phyloP scores from a whole-genome alignment of 345 rosid species.

The Lagerstroemia speciosa region DNA sequence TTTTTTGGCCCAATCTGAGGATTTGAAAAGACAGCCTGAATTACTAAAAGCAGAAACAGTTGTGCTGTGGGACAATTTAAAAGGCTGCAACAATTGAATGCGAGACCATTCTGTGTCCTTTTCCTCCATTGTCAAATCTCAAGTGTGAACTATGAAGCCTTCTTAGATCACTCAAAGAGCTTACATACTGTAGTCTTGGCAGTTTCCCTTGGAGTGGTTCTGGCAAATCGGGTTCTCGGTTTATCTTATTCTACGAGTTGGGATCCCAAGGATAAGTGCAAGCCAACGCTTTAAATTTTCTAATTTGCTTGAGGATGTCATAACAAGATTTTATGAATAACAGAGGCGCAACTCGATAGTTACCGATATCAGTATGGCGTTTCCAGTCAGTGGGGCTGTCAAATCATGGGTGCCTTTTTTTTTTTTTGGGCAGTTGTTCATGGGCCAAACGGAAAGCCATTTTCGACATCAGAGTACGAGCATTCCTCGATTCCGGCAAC shows the following conservation, averaged over 20 bases:
- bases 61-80: too few species aligned
- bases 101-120: too few species aligned
- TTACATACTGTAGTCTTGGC: too few species aligned
- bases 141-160: too few species aligned
- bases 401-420: background rate
- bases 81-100: too few species aligned
- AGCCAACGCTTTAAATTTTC: background rate
- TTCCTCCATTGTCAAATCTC: too few species aligned
- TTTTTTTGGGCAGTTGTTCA: conserved; percentile 90
- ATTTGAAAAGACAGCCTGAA: too few species aligned
- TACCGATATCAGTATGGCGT: background rate
- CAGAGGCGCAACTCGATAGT: background rate
- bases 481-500: conserved; percentile 96
- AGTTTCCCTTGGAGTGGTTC: background rate
- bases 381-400: background rate
- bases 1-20: too few species aligned
- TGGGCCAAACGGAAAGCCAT: conserved; percentile 70
- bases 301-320: background rate
- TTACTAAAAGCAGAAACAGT: too few species aligned
- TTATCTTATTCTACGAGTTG: background rate
- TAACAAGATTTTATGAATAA: background rate
- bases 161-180: too few species aligned
- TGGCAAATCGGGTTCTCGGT: background rate
- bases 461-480: conserved; percentile 70
- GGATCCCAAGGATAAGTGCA: background rate